A percentile compares a stretch with the other conserved stretches of the same genome.
Evolutionary conservation across 768 basidiomycete species (phyloP).

Genomic region (Amanita pseudoporphyria): DNA sequence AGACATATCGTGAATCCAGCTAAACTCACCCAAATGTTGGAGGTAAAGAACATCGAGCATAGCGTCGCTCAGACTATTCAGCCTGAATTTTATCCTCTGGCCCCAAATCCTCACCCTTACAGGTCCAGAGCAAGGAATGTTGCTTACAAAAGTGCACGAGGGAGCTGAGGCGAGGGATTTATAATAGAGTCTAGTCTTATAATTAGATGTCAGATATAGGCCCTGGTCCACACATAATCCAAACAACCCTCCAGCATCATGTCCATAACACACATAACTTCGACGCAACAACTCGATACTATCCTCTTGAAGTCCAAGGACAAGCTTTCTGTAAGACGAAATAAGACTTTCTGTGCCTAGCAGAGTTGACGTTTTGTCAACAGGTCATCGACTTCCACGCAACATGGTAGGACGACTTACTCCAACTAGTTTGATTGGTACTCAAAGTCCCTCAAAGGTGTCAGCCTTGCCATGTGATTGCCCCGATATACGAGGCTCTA

Average conservation of each 20-base stretch:
- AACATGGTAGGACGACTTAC: slow-evolving; percentile 45
- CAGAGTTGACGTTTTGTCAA: slow-evolving; percentile 2
- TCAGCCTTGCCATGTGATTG: slow-evolving; percentile 78
- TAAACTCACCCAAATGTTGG: slow-evolving; percentile 2
- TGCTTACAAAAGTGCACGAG: not conserved
- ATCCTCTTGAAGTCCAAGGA: slow-evolving; percentile 49
- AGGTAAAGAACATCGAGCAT: not conserved
- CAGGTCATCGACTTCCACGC: slow-evolving; percentile 87
- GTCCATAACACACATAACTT: slow-evolving; percentile 56
- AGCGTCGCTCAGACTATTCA: not conserved
- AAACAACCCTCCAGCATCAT: not conserved
- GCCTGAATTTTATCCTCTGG: not conserved
- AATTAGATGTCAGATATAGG: not conserved
- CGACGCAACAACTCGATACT: slow-evolving; percentile 51
- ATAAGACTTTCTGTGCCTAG: not conserved
- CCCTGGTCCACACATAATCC: not conserved
- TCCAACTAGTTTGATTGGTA: not conserved
- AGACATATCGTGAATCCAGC: slow-evolving; percentile 5
- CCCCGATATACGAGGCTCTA: slow-evolving; percentile 62
- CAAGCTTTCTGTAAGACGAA: slow-evolving; percentile 48
- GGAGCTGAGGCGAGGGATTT: not conserved
- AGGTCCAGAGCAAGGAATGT: not conserved
- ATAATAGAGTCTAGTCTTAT: too few species aligned
- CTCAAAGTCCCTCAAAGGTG: slow-evolving; percentile 42
- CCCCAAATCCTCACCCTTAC: slow-evolving; percentile 3